Percentiles rank a stretch among this genome's conserved stretches.
Conservation (phyloP, 2,329 filamentous ascomycete species). For the Aspergillus unguis region DNA sequence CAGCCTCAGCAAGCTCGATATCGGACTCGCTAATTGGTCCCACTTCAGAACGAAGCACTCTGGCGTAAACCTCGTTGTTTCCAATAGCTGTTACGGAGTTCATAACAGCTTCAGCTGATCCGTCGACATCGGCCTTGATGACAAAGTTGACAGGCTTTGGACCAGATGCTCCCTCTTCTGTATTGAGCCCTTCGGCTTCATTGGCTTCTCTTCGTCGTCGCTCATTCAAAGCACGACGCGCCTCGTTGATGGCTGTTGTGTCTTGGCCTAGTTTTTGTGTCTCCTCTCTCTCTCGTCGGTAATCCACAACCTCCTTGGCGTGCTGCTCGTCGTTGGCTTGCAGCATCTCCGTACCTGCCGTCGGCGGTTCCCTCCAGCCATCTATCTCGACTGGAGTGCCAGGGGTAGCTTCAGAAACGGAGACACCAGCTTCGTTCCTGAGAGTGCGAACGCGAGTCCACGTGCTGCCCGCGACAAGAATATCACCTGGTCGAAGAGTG, state of each 20-base stretch:
- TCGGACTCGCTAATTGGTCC: constrained; percentile 82
- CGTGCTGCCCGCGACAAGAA: constrained; percentile 81
- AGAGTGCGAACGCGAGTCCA: constrained; percentile 84
- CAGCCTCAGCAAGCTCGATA: constrained; percentile 77
- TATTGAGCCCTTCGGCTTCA: constrained; percentile 33
- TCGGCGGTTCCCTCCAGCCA: constrained; percentile 87
- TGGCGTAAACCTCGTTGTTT: constrained; percentile 76
- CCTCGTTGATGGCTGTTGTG: constrained; percentile 73
- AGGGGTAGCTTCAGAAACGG: constrained; percentile 71
- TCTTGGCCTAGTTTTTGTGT: constrained; percentile 63
- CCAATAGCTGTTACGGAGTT: constrained; percentile 74
- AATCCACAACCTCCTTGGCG: constrained; percentile 73
- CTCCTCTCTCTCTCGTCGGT: constrained; percentile 69
- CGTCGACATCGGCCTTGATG: constrained; percentile 88
- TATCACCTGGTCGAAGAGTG: constrained; percentile 74
- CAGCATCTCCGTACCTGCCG: constrained; percentile 81
- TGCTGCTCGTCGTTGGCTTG: constrained; percentile 75
- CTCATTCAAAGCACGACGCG: constrained; percentile 59
- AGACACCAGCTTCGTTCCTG: constrained; percentile 76
- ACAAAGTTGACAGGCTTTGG: constrained; percentile 70
- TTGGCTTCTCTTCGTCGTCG: constrained; percentile 36
- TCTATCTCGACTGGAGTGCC: constrained; percentile 89
- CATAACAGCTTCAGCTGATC: constrained; percentile 86
- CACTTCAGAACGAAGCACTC: constrained; percentile 72
- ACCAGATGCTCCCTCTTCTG: constrained; percentile 44